Percentiles rank a stretch among this genome's conserved stretches.
Conservation (phyloP, 2,329 filamentous ascomycete genomes). For the Aspergillus puulaauensis region DNA sequence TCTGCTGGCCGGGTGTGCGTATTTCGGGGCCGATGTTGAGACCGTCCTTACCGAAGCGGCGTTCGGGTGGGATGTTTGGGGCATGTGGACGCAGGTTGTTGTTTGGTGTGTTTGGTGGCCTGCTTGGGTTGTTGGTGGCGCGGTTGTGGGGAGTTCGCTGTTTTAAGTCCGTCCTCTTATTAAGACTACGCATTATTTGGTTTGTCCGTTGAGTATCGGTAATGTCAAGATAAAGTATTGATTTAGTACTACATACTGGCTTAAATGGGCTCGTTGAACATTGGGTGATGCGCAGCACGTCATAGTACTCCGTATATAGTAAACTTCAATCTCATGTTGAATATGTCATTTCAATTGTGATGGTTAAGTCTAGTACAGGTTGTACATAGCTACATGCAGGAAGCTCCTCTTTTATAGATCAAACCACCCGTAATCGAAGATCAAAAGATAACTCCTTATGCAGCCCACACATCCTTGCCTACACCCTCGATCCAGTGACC, state of each 20-base stretch:
- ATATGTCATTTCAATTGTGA: constrained; percentile 10
- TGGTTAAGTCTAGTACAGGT: constrained; percentile 13
- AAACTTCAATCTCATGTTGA: neutral
- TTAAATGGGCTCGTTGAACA: neutral
- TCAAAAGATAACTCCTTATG: constrained; percentile 47
- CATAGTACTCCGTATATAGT: neutral
- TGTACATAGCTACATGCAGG: constrained; percentile 18
- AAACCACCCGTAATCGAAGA: constrained; percentile 1
- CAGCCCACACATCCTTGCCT: constrained; percentile 94
- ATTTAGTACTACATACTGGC: neutral
- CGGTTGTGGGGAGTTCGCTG: constrained; percentile 35
- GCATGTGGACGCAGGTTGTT: constrained; percentile 82
- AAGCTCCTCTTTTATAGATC: neutral
- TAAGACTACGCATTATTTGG: neutral
- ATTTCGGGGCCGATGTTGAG: constrained; percentile 52
- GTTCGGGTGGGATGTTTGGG: constrained; percentile 86
- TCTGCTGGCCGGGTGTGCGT: constrained; percentile 50
- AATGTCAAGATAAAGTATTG: neutral
- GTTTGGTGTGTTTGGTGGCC: constrained; percentile 98
- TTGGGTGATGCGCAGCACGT: neutral
- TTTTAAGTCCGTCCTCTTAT: constrained; percentile 16
- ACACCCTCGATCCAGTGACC: constrained; percentile 96
- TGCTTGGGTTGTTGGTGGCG: constrained; percentile 70
- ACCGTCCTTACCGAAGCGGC: constrained; percentile 70
- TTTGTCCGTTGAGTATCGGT: neutral